Evolutionary conservation across 257 asterid species (phyloP), one percentile per base, ranked within the genome.

Genomic region (Capsicum chinense): DNA sequence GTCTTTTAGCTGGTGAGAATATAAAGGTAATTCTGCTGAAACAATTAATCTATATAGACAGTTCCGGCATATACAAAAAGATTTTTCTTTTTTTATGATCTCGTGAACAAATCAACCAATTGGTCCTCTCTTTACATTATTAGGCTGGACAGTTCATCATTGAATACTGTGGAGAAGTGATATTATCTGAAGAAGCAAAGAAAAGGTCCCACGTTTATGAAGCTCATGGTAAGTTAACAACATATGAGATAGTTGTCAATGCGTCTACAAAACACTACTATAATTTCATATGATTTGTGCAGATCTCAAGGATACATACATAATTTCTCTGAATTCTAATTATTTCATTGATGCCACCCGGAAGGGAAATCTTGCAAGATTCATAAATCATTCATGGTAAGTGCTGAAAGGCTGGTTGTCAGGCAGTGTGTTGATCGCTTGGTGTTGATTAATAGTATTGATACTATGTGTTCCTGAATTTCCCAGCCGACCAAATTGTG

Each of bases 371-470:
- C 86, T 95, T 56, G 97, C 99, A 12, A 93, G 98, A 86, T 95
- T 95, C 80, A 92, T 95, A 84, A 95, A 95, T 85, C 99, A 95
- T 90, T 94, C 99, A 4, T 95, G 99, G 99, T 94, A 89, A 89
- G 91, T 85, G 71, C 64, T 83, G 57, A 59, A 80, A 80, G 60
- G n/a, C 33, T 56, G 11, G 33, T 26, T 82, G 44, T 52, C 47
- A 26, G 2, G 35, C 47, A 11, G 71, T 64, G 4, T 26, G 33
- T 26, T 26, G 33, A 26, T 26, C 2, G 33, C 33, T 26, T 26
- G 33, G 71, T 64, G 9, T 12, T 35, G 10, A 64, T 10, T 73
- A 60, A 48, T 50, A 73, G 6, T 7, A 26, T 26, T 74, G 60
- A 69, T 42, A 17, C 11, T 52, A 1, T 83, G 76, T 81, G 76